phyloP scores from a whole-genome alignment of 2,329 filamentous ascomycete genomes.

The Pseudogymnoascus pannorum region DNA sequence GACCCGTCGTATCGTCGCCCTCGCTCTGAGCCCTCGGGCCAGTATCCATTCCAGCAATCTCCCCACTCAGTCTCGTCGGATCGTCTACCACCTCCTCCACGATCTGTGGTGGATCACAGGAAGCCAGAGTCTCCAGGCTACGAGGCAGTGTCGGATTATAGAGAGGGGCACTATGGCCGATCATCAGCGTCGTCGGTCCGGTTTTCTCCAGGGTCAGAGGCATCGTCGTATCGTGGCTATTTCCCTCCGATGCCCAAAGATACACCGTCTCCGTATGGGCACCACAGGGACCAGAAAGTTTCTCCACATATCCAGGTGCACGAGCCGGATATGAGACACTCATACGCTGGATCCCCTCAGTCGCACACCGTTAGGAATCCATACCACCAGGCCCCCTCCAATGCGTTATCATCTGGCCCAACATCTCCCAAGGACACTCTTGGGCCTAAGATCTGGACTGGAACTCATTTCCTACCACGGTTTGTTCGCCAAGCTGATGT shows the following conservation, averaged over 20 bases:
- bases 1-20: slow-evolving; percentile 22
- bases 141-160: slow-evolving; percentile 18
- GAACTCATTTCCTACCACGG: slow-evolving; percentile 58
- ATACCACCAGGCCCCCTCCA: slow-evolving; percentile 18
- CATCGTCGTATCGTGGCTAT: slow-evolving; percentile 18
- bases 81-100: slow-evolving; percentile 21
- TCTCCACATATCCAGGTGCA: slow-evolving; percentile 16
- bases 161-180: slow-evolving; percentile 16
- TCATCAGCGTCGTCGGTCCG: slow-evolving; percentile 16
- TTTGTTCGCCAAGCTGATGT: slow-evolving; percentile 60
- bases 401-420: slow-evolving; percentile 21
- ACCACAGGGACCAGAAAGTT: slow-evolving; percentile 13
- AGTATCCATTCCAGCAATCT: slow-evolving; percentile 12
- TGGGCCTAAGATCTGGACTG: slow-evolving; percentile 63
- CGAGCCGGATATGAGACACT: slow-evolving; percentile 19
- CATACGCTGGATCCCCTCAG: slow-evolving; percentile 21
- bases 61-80: slow-evolving; percentile 13
- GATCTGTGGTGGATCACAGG: slow-evolving; percentile 11
- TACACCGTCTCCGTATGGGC: slow-evolving; percentile 25
- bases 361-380: slow-evolving; percentile 6
- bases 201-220: slow-evolving; percentile 26
- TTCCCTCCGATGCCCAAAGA: slow-evolving; percentile 21
- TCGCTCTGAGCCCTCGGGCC: slow-evolving; percentile 15
- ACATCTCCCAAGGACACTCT: slow-evolving; percentile 47
- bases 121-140: slow-evolving; percentile 26